phyloP scores from a whole-genome alignment of 257 asterid genomes.

The Fraxinus cuspidata region DNA sequence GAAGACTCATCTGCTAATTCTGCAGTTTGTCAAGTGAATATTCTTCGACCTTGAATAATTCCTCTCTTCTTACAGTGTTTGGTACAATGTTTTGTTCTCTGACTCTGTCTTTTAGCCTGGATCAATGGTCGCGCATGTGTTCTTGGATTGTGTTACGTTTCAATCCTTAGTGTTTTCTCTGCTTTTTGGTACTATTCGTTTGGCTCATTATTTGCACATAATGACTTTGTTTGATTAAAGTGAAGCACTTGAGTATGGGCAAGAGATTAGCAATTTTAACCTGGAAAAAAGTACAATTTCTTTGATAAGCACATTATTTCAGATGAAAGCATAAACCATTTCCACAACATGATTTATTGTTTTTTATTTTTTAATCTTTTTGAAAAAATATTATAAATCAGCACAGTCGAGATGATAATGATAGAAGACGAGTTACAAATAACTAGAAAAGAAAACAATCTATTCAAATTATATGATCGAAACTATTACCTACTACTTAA shows the following conservation, averaged over 20 bases:
- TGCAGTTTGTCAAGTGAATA: background rate
- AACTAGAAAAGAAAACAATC: too few species aligned
- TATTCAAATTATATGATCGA: too few species aligned
- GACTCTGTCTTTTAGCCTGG: conserved; percentile 44
- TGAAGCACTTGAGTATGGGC: conserved; percentile 49
- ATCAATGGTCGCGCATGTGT: conserved; percentile 44
- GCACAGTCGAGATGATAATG: background rate
- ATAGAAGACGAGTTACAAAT: too few species aligned
- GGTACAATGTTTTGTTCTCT: conserved; percentile 1
- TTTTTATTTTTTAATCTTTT: too few species aligned
- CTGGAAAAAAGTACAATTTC: background rate
- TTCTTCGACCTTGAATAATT: background rate
- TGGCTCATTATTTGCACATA: conserved; percentile 47
- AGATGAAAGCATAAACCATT: background rate
- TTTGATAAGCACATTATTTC: background rate
- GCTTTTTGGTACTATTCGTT: conserved; percentile 43
- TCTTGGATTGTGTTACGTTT: conserved; percentile 35
- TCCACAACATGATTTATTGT: background rate
- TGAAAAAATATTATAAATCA: background rate
- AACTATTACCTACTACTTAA: too few species aligned
- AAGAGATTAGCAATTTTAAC: conserved; percentile 1
- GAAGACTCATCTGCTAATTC: background rate
- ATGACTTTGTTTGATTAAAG: conserved; percentile 40
- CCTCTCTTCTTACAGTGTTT: background rate
- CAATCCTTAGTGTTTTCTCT: conserved; percentile 9